Conservation (phyloP, 2,329 filamentous ascomycete genomes). For the Fusarium goolgardi region DNA sequence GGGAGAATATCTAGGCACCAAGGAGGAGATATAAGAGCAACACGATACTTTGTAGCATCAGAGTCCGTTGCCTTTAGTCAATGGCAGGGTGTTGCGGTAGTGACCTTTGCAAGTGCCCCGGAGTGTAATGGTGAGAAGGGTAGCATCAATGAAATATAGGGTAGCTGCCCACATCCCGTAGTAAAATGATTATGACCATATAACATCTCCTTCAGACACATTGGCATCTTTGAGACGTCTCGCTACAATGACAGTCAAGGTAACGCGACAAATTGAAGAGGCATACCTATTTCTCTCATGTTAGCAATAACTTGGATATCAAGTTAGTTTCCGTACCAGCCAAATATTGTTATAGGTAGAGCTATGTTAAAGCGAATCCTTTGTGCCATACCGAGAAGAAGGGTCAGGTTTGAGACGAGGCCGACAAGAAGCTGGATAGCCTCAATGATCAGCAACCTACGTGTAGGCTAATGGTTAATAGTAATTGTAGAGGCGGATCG, state of each 20-base stretch:
- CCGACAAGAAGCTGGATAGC: not conserved
- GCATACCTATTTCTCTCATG: not conserved
- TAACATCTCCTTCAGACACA: not conserved
- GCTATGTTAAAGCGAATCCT: not conserved
- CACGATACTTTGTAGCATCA: slow-evolving; percentile 1
- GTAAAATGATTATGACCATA: slow-evolving; percentile 5
- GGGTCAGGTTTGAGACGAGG: not conserved
- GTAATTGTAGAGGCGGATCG: no score
- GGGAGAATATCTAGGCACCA: not conserved
- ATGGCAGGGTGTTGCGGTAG: not conserved
- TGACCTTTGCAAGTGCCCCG: not conserved
- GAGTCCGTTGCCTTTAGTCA: not conserved
- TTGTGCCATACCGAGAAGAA: not conserved
- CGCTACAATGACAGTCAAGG: not conserved
- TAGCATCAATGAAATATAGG: not conserved
- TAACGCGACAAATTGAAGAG: not conserved
- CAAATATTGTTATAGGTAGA: not conserved
- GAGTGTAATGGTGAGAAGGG: not conserved
- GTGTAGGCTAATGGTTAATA: not conserved
- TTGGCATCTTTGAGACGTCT: not conserved
- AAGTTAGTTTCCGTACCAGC: not conserved
- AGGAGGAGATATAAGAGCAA: slow-evolving; percentile 2
- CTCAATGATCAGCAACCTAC: not conserved
- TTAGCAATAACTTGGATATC: not conserved
- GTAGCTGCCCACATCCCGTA: slow-evolving; percentile 2